Percentiles rank a stretch among this genome's conserved stretches.
phyloP scores from a whole-genome alignment of 208 protist species.

The Naegleria lovaniensis region DNA sequence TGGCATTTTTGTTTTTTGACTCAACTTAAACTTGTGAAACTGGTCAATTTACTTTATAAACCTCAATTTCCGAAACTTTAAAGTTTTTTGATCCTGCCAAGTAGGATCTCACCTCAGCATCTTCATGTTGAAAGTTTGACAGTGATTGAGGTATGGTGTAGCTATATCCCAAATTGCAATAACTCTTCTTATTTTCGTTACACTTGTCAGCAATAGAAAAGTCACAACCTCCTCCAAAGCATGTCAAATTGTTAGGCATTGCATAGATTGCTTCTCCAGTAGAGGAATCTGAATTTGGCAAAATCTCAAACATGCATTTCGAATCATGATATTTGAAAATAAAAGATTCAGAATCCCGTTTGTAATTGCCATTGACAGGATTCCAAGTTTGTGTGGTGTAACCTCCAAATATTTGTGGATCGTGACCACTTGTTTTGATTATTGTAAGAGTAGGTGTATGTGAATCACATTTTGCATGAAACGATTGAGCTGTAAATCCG shows the following conservation, averaged over 20 bases:
- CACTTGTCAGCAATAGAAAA: neutral
- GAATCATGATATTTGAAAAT: too few relatives aligned
- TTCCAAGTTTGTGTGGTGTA: neutral
- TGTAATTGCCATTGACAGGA: neutral
- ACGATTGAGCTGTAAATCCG: neutral
- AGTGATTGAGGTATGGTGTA: too few relatives aligned
- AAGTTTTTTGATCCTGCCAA: too few relatives aligned
- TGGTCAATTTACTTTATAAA: too few relatives aligned
- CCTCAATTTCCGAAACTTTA: too few relatives aligned
- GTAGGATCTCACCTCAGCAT: too few relatives aligned
- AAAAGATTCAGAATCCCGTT: neutral
- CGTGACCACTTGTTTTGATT: neutral
- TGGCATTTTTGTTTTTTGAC: too few relatives aligned
- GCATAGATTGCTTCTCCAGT: neutral
- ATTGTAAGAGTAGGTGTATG: neutral
- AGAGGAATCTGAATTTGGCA: too few relatives aligned
- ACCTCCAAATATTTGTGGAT: slow-evolving; percentile 16
- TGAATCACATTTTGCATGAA: slow-evolving; percentile 13
- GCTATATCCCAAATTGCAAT: too few relatives aligned
- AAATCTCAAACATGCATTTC: neutral
- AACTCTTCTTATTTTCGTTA: too few relatives aligned
- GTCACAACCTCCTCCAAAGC: neutral
- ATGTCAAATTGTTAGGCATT: neutral
- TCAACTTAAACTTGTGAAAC: too few relatives aligned
- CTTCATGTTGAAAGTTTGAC: too few relatives aligned